A percentile compares a stretch with the other conserved stretches of the same genome.
Conservation (phyloP, 2,329 filamentous ascomycete species). For the Ampelomyces quisqualis region DNA sequence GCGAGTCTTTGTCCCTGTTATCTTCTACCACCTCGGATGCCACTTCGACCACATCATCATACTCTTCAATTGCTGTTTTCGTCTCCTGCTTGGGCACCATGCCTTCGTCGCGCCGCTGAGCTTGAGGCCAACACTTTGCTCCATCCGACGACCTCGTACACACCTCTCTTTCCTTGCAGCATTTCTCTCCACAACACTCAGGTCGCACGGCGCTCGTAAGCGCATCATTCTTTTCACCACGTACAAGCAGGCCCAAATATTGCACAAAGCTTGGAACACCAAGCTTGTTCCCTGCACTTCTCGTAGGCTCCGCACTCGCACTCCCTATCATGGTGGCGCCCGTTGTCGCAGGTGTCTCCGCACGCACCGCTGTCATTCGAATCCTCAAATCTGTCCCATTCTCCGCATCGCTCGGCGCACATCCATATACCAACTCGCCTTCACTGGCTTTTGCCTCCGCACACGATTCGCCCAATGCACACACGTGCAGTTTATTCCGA, state of each 20-base stretch:
- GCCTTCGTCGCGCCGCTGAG: background rate
- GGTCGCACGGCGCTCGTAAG: background rate
- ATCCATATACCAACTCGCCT: background rate
- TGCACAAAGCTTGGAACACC: background rate
- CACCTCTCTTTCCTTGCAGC: slow-evolving; percentile 5
- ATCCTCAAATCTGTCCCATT: slow-evolving; percentile 1
- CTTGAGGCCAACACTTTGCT: slow-evolving; percentile 5
- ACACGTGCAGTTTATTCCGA: background rate
- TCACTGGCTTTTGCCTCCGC: background rate
- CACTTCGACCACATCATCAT: background rate
- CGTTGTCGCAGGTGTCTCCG: background rate
- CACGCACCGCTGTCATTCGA: background rate
- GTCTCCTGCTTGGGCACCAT: background rate
- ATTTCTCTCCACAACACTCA: slow-evolving; percentile 8
- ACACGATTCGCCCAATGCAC: background rate
- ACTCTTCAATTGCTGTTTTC: background rate
- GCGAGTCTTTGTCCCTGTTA: no score
- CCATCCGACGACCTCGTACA: background rate
- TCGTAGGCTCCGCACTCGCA: no score
- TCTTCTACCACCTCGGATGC: background rate
- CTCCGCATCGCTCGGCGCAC: background rate
- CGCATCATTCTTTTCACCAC: no score
- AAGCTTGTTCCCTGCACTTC: background rate
- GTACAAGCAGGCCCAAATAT: background rate
- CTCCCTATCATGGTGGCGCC: background rate